Percentiles rank a stretch among this genome's conserved stretches.
Conservation (phyloP, 2,329 filamentous ascomycete genomes). For the Penicillium polonicum region DNA sequence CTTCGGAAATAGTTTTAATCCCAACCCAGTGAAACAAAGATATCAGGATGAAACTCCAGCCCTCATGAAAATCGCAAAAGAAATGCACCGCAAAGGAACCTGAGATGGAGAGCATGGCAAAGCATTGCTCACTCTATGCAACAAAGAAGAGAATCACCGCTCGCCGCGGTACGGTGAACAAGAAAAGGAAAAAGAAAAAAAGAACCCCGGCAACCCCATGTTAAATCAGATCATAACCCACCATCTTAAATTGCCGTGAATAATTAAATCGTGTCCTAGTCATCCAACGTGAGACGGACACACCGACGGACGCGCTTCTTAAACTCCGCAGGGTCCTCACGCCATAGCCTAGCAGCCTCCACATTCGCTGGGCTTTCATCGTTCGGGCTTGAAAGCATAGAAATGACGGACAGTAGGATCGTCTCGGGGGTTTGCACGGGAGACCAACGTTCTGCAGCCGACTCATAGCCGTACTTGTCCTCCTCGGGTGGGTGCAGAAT, state of each 20-base stretch:
- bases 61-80: conserved; percentile 9
- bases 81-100: conserved; percentile 6
- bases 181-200: neutral
- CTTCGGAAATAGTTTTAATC: neutral
- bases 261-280: conserved; percentile 38
- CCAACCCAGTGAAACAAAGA: neutral
- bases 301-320: conserved; percentile 73
- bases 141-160: neutral
- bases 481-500: conserved; percentile 95
- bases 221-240: conserved; percentile 12
- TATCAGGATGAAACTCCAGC: conserved; percentile 5
- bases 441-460: conserved; percentile 84
- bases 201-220: conserved; percentile 15
- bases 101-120: conserved; percentile 6
- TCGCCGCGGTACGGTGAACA: neutral
- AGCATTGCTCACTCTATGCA: conserved; percentile 17
- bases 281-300: conserved; percentile 77
- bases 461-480: conserved; percentile 91
- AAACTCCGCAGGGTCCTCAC: conserved; percentile 78
- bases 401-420: conserved; percentile 88
- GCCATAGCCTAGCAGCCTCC: conserved; percentile 84
- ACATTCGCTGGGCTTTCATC: conserved; percentile 95
- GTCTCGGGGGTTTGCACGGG: conserved; percentile 95
- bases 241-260: conserved; percentile 4
- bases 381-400: conserved; percentile 87